Conservation (phyloP, 208 protist genomes). For the Trypanosoma rangeli region DNA sequence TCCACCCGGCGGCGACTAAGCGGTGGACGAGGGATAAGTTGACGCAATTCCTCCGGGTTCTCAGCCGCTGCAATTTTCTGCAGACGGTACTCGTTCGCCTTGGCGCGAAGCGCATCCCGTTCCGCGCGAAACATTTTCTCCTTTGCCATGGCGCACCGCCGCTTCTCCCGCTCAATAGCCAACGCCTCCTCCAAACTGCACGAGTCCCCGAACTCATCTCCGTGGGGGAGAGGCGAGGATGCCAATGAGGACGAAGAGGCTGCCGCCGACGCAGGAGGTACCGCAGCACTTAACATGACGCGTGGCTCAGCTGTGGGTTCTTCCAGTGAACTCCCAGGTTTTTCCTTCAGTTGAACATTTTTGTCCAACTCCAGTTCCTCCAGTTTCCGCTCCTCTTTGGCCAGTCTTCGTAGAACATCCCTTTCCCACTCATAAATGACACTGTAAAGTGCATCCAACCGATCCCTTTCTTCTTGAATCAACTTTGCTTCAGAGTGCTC, state of each 20-base stretch:
- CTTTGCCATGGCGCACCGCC: constrained; percentile 16
- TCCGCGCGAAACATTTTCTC: constrained; percentile 22
- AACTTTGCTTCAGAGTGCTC: background rate
- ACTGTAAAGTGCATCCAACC: background rate
- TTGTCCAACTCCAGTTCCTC: background rate
- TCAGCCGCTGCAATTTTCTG: constrained; percentile 44
- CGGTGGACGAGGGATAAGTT: constrained; percentile 17
- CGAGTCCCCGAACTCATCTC: background rate
- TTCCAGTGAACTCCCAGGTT: background rate
- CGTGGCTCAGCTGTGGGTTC: background rate
- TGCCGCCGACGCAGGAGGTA: background rate
- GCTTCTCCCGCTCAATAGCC: constrained; percentile 30
- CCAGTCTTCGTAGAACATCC: constrained; percentile 1
- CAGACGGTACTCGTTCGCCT: constrained; percentile 46
- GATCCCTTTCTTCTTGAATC: background rate
- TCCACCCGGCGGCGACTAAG: constrained; percentile 3
- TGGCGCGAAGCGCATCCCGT: constrained; percentile 30
- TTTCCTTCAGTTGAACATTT: background rate
- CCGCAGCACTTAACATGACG: background rate
- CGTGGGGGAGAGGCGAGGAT: background rate
- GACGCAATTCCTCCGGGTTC: constrained; percentile 32
- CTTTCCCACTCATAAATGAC: background rate
- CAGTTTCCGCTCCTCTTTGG: background rate
- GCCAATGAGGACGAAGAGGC: background rate
- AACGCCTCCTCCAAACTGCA: constrained; percentile 31